Evolutionary conservation across 352 stramenopile species (phyloP).

Genomic region (Phytophthora pisi): DNA sequence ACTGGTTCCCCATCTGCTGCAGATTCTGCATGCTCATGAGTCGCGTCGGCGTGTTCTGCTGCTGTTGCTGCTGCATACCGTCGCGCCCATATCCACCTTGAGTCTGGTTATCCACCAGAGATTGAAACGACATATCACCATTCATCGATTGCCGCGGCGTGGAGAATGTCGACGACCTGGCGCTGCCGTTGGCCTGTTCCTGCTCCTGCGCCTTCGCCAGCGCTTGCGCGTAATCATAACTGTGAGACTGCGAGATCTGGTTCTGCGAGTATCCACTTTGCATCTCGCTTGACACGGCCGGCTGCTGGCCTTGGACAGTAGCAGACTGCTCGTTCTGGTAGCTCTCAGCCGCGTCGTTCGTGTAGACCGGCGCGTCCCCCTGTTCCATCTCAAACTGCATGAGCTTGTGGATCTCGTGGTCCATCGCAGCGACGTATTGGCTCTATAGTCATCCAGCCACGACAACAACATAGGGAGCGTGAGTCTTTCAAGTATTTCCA

Average conservation of each 20-base stretch:
- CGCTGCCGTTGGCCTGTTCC: slow-evolving; percentile 7
- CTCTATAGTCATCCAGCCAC: slow-evolving; percentile 36
- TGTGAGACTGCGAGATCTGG: slow-evolving; percentile 33
- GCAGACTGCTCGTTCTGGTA: slow-evolving; percentile 19
- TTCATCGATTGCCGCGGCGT: slow-evolving; percentile 22
- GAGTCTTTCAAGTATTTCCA: slow-evolving; percentile 11
- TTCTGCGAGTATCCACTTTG: slow-evolving; percentile 26
- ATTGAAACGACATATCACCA: slow-evolving; percentile 51
- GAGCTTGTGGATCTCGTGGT: slow-evolving; percentile 67
- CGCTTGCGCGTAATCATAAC: slow-evolving; percentile 40
- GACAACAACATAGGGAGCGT: slow-evolving; percentile 1
- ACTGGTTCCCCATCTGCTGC: slow-evolving; percentile 27
- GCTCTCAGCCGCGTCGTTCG: slow-evolving; percentile 13
- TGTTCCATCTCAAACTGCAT: slow-evolving; percentile 56
- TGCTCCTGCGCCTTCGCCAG: slow-evolving; percentile 39
- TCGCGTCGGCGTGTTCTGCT: slow-evolving; percentile 20
- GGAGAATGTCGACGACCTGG: slow-evolving; percentile 20
- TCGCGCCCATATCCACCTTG: slow-evolving; percentile 9
- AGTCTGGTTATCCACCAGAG: slow-evolving; percentile 39
- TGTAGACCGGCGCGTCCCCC: slow-evolving; percentile 17
- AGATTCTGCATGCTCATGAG: slow-evolving; percentile 24
- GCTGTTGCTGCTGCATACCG: slow-evolving; percentile 27
- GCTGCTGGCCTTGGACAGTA: slow-evolving; percentile 13
- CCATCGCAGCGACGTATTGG: slow-evolving; percentile 60
- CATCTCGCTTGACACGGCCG: slow-evolving; percentile 16